Evolutionary conservation across 148 eudicot genomes (phyloP).

Genomic region (Silene latifolia): DNA sequence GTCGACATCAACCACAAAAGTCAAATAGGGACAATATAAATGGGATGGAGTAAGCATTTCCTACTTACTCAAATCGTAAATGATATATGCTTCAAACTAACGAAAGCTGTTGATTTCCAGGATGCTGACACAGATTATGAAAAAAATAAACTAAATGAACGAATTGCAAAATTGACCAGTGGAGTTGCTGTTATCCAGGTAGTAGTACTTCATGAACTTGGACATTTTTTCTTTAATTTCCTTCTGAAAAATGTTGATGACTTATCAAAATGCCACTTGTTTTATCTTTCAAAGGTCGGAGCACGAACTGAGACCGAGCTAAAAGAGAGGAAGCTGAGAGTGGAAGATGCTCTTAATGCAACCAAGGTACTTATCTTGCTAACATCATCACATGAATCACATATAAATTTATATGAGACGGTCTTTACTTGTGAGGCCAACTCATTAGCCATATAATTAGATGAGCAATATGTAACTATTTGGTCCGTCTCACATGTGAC

Average conservation of each 20-base stretch:
- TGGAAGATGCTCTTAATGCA: constrained; percentile 76
- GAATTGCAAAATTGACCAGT: constrained; percentile 76
- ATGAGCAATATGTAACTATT: too few relatives aligned
- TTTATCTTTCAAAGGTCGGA: constrained; percentile 43
- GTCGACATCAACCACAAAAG: too few relatives aligned
- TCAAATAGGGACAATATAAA: too few relatives aligned
- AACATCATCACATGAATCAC: background rate
- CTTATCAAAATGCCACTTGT: background rate
- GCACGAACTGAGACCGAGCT: constrained; percentile 81
- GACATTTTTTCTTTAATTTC: background rate
- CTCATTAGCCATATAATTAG: too few relatives aligned
- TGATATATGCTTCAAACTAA: background rate
- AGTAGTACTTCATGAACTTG: constrained; percentile 9
- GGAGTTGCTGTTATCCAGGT: constrained; percentile 83
- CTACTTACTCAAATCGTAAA: too few relatives aligned
- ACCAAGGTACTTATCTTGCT: constrained; percentile 38
- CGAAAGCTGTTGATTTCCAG: constrained; percentile 27
- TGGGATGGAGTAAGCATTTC: too few relatives aligned
- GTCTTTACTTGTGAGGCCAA: background rate
- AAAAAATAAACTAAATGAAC: constrained; percentile 58
- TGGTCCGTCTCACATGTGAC: too few relatives aligned
- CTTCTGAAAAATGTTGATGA: too few relatives aligned
- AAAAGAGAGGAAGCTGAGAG: constrained; percentile 72
- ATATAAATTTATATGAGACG: background rate
- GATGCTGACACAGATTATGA: constrained; percentile 60